Conservation (phyloP, 2,329 filamentous ascomycete species). For the Didymella lethalis region DNA sequence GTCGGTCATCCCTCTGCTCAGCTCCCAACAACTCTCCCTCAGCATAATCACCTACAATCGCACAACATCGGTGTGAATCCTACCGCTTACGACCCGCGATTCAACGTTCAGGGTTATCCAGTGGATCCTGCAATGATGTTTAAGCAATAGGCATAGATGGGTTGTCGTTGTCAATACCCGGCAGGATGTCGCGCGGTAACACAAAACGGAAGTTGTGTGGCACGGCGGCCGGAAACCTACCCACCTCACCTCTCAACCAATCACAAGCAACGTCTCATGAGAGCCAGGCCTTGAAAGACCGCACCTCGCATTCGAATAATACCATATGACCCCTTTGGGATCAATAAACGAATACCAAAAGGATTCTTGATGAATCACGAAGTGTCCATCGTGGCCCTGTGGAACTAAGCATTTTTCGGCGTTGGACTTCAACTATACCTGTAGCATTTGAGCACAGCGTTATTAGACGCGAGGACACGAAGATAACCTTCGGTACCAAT, state of each 20-base stretch:
- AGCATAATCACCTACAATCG: constrained; percentile 40
- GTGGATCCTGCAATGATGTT: constrained; percentile 49
- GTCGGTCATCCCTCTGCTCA: constrained; percentile 34
- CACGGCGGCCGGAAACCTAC: constrained; percentile 5
- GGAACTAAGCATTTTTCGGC: constrained; percentile 5
- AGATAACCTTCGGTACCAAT: not conserved
- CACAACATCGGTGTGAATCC: constrained; percentile 44
- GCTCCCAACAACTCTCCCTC: constrained; percentile 37
- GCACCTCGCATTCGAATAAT: constrained; percentile 10
- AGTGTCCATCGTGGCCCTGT: constrained; percentile 2
- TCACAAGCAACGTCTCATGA: constrained; percentile 1
- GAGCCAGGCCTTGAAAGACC: constrained; percentile 10
- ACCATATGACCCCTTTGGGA: not conserved
- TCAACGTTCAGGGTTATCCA: constrained; percentile 43
- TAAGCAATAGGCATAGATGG: constrained; percentile 31
- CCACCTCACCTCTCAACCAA: constrained; percentile 3
- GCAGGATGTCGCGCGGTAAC: constrained; percentile 5
- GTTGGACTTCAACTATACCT: not conserved
- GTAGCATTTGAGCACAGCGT: constrained; percentile 7
- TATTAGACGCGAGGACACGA: constrained; percentile 3
- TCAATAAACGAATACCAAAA: not conserved
- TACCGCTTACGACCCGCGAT: constrained; percentile 45
- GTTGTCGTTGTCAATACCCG: constrained; percentile 5
- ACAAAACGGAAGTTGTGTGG: constrained; percentile 11
- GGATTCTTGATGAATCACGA: constrained; percentile 11